phyloP scores from a whole-genome alignment of 768 basidiomycete species.

The Cubamyces sp. region DNA sequence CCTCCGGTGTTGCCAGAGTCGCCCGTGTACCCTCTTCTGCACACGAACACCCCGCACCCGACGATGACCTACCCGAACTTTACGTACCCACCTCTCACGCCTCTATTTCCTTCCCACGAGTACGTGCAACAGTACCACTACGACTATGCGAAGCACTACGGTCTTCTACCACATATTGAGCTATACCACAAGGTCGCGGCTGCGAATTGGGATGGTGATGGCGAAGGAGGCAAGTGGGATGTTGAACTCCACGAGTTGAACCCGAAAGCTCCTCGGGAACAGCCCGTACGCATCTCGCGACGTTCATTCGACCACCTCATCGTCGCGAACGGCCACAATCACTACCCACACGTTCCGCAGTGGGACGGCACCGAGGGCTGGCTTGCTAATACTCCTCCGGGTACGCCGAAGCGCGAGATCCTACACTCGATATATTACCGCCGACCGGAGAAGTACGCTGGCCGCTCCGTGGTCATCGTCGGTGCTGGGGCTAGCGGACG shows the following conservation, averaged over 20 bases:
- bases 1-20: conserved; percentile 58
- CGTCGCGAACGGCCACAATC: conserved; percentile 60
- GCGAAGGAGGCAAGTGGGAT: conserved; percentile 48
- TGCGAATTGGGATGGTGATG: conserved; percentile 49
- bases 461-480: conserved; percentile 52
- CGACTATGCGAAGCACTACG: conserved; percentile 44
- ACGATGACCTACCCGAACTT: conserved; percentile 62
- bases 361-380: conserved; percentile 56
- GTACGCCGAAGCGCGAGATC: conserved; percentile 41
- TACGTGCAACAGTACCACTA: conserved; percentile 51
- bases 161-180: conserved; percentile 44
- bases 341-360: conserved; percentile 48
- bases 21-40: conserved; percentile 56
- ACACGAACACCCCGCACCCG: conserved; percentile 59
- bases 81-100: conserved; percentile 53
- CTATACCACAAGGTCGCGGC: conserved; percentile 48
- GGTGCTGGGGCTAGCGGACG: conserved; percentile 51
- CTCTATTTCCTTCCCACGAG: conserved; percentile 54
- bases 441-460: conserved; percentile 46
- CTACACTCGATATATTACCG: conserved; percentile 60
- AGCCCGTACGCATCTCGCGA: not conserved
- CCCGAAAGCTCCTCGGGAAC: not conserved
- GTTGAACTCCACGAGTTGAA: conserved; percentile 37
- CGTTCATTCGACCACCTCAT: conserved; percentile 55
- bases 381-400: conserved; percentile 38